Conservation (phyloP, 2,329 filamentous ascomycete species). For the Epichloe scottii region DNA sequence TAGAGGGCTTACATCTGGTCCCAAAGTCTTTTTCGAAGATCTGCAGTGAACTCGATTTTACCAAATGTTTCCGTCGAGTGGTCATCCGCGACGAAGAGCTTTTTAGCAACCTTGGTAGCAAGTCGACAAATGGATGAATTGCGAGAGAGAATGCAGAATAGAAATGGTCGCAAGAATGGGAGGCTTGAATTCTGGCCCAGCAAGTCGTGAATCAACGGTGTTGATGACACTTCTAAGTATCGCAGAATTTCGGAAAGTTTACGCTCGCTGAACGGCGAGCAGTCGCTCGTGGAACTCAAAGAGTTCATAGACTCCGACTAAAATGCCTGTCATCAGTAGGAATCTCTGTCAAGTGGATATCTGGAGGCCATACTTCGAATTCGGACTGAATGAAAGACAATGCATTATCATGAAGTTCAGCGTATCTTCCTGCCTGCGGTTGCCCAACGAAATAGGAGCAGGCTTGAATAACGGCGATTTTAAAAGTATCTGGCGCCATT, state of each 20-base stretch:
- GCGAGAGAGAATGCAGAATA: conserved; percentile 41
- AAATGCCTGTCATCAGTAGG: neutral
- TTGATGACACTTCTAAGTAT: conserved; percentile 41
- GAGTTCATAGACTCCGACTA: conserved; percentile 3
- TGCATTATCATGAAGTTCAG: conserved; percentile 41
- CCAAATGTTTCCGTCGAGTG: conserved; percentile 16
- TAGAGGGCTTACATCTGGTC: conserved; percentile 33
- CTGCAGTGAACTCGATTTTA: conserved; percentile 13
- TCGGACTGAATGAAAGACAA: conserved; percentile 37
- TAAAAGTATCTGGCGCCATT: conserved; percentile 46
- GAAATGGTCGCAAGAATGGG: conserved; percentile 35
- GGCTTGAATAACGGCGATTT: conserved; percentile 48
- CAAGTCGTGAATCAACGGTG: conserved; percentile 19
- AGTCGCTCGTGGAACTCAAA: conserved; percentile 10
- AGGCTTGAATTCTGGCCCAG: conserved; percentile 12
- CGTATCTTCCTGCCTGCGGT: conserved; percentile 34
- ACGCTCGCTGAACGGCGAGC: conserved; percentile 27
- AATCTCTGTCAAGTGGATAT: neutral
- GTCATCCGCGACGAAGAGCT: conserved; percentile 27
- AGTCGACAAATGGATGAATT: conserved; percentile 36
- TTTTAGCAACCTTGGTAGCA: conserved; percentile 34
- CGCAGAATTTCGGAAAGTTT: conserved; percentile 22
- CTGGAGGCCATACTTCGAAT: neutral
- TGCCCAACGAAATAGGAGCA: conserved; percentile 50
- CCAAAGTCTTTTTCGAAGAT: conserved; percentile 35